Evolutionary conservation across 768 basidiomycete genomes (phyloP).

Genomic region (Grammothele lineata): DNA sequence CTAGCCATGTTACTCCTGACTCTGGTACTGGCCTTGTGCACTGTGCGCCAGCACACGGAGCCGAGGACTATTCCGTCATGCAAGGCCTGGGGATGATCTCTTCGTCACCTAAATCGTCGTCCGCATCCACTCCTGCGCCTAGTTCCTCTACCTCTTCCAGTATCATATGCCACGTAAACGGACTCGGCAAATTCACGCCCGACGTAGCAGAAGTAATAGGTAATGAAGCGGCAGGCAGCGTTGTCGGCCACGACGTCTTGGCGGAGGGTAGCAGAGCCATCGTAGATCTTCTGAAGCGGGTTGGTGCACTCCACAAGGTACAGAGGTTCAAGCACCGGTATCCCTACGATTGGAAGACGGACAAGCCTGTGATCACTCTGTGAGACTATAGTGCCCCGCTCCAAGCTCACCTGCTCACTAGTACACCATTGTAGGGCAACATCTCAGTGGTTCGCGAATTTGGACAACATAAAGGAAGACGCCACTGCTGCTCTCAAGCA

Average conservation of each 20-base stretch:
- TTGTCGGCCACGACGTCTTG: slow-evolving; percentile 72
- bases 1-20: slow-evolving; percentile 74
- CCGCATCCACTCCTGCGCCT: not conserved
- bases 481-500: slow-evolving; percentile 65
- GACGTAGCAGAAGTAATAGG: slow-evolving; percentile 59
- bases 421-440: too few relatives aligned
- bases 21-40: slow-evolving; percentile 97
- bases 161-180: slow-evolving; percentile 80
- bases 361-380: slow-evolving; percentile 89
- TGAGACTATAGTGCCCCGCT: too few relatives aligned
- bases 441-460: slow-evolving; percentile 96
- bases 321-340: slow-evolving; percentile 82
- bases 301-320: slow-evolving; percentile 57
- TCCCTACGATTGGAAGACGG: slow-evolving; percentile 96
- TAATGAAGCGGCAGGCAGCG: slow-evolving; percentile 33
- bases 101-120: slow-evolving; percentile 3
- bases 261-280: slow-evolving; percentile 66
- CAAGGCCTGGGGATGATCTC: slow-evolving; percentile 48
- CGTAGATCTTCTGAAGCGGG: slow-evolving; percentile 54
- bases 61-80: slow-evolving; percentile 85
- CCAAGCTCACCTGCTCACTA: too few relatives aligned
- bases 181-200: slow-evolving; percentile 63
- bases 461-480: slow-evolving; percentile 75
- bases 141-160: slow-evolving; percentile 26
- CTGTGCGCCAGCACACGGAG: slow-evolving; percentile 91